A percentile compares a stretch with the other conserved stretches of the same genome.
Conservation (phyloP, 176 grass and related monocot genomes). For the Bolboschoenus planiculmis region DNA sequence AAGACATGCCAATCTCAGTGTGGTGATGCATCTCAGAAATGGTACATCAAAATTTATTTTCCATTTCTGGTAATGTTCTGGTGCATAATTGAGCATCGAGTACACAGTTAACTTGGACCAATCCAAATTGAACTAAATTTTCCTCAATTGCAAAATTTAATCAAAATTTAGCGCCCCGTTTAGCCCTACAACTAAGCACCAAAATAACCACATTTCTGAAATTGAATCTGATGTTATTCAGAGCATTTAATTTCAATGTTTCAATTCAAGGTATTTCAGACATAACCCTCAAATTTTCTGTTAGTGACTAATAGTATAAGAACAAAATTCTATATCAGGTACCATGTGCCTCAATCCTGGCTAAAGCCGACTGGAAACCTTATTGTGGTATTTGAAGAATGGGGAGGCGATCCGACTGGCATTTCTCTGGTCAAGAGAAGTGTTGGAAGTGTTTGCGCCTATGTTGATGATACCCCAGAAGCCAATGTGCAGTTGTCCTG, state of each 20-base stretch:
- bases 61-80: background rate
- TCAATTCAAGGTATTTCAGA: background rate
- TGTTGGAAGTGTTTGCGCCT: slow-evolving; percentile 57
- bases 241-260: background rate
- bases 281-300: slow-evolving; percentile 2
- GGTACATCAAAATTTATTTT: slow-evolving; percentile 30
- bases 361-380: slow-evolving; percentile 89
- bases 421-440: slow-evolving; percentile 89
- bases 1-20: slow-evolving; percentile 85
- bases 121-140: background rate
- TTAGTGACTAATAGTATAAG: background rate
- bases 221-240: background rate
- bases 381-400: slow-evolving; percentile 88
- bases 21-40: slow-evolving; percentile 88
- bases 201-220: background rate
- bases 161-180: background rate
- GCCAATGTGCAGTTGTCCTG: slow-evolving; percentile 74
- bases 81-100: background rate
- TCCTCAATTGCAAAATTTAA: background rate
- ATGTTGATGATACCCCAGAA: slow-evolving; percentile 25
- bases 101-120: background rate
- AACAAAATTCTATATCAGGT: slow-evolving; percentile 47
- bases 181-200: background rate
- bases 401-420: slow-evolving; percentile 57
- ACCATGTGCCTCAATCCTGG: slow-evolving; percentile 92